phyloP scores from a whole-genome alignment of 139 green algal species.

The Gonium pectorale region DNA sequence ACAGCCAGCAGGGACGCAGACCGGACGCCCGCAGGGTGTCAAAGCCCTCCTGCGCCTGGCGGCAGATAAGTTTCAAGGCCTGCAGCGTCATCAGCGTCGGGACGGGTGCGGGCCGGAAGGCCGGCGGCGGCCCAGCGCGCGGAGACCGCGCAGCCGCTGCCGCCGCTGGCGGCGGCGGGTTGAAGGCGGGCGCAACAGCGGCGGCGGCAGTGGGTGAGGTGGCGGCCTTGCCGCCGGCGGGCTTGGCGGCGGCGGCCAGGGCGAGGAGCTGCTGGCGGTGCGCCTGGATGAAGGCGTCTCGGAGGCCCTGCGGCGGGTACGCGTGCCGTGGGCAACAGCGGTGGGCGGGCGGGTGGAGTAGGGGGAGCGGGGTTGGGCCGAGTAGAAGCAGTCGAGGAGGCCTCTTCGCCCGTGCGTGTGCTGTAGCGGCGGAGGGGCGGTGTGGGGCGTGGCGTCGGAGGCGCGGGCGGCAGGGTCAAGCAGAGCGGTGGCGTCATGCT shows the following conservation, averaged over 20 bases:
- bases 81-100: background rate
- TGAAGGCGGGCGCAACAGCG: background rate
- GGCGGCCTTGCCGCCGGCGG: no score
- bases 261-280: slow-evolving; percentile 20
- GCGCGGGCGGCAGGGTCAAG: no score
- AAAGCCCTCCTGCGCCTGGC: background rate
- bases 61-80: slow-evolving; percentile 19
- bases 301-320: background rate
- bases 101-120: background rate
- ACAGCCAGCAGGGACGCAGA: slow-evolving; percentile 15
- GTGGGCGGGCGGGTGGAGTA: no score
- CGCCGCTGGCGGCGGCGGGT: background rate
- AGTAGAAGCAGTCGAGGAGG: no score
- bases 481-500: no score
- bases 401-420: no score
- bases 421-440: no score
- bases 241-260: background rate
- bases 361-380: no score
- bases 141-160: background rate
- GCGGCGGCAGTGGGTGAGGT: background rate
- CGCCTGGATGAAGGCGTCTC: slow-evolving; percentile 28
- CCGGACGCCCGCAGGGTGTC: background rate
- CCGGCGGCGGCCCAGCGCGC: no score
- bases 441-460: no score
- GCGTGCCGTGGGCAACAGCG: no score